Base-by-base conservation (phyloP, 2,329 filamentous ascomycete species). In the Fusarium clavum region DNA sequence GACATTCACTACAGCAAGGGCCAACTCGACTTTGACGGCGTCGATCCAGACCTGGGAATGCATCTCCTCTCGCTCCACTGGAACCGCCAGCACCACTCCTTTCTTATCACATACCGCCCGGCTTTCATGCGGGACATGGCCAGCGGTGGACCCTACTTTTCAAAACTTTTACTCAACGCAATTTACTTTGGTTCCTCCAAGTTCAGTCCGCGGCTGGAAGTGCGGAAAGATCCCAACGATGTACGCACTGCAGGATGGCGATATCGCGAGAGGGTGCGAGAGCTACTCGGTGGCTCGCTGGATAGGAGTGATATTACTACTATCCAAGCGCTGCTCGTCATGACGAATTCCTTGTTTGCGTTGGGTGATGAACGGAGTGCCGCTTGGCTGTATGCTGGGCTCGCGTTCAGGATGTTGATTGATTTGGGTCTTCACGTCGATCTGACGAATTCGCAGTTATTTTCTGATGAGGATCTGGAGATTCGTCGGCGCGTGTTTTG, bases 51-150 rank as follows among this genome's bases (percentile, higher is more conserved):
- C 10, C 68, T 87, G 11, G 86, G 81, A 3, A 81, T 86, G 77
- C 83, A 87, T 41, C 72, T 88, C 8, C 74, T 88, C 0, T 79
- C 80, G 1, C 69, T 87, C 1, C 83, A 87, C 60, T 87, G 85
- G 85, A 87, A 85, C 70, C 81, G 85, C 6, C 85, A 87, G 64
- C 84, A 87, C 61, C 80, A 84, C 58, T 81, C 83, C 0, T 71
- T 64, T 14, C 55, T 70, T 2, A 79, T 86, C 47, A 85, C 83
- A 2, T 87, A 88, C 71, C 82, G 86, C 2, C 84, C 86, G 0
- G 83, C 82, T 0, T 86, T 88, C 56, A 86, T 86, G 82, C 73
- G 82, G 6, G 82, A 83, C 70, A 84, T 87, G 84, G 85, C 85
- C 52, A 82, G 83, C 45, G 77, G 80, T 18, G 87, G 87, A 0